Evolutionary conservation across 306 rosid species (phyloP), one percentile per base, ranked within the genome.

Genomic region (Hippophae tibetana): DNA sequence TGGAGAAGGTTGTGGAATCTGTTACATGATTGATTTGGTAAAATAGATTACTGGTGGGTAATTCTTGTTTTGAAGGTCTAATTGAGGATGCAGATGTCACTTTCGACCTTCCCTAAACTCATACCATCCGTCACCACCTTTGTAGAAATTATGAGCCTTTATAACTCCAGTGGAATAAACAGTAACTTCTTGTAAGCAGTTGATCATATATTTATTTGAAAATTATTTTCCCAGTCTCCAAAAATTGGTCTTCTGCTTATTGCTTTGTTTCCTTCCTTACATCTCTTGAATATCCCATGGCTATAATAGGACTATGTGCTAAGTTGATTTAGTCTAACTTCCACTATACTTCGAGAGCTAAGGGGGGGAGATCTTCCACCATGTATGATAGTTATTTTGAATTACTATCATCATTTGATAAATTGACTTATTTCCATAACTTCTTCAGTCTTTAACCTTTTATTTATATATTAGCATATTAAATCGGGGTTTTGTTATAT

Each of bases 401-500:
- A 31, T 31, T 31, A 31, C 38, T 31, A 31, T 31, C 38, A 31
- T 31, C 38, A 31, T 31, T 31, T 2, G 38, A 31, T 31, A 31
- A 31, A 31, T 31, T 31, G 38, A 31, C 38, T 31, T 31, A 51
- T 49, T 7, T 44, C 3, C 26, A 8, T 5, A 49, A 60, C 25
- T 53, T 12, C 57, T 6, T 49, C 26, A 2, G 26, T 25, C 44
- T 46, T 53, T 13, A 14, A 3, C 11, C 3, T 12, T 43, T 54
- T 26, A 3, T 8, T 56, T 10, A 23, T 40, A 45, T 62, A 65
- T 8, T 44, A 31, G 52, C 47, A 46, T 10, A 65, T 42, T 27
- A n/a, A 52, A 52, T 70, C 48, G 23, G 69, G 60, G 47, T 59
- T 69, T 3, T 60, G 43, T 43, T 42, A 52, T 69, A 13, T 62